Base-by-base conservation (phyloP, 495 filamentous ascomycete species). In the Niebla homalea region DNA sequence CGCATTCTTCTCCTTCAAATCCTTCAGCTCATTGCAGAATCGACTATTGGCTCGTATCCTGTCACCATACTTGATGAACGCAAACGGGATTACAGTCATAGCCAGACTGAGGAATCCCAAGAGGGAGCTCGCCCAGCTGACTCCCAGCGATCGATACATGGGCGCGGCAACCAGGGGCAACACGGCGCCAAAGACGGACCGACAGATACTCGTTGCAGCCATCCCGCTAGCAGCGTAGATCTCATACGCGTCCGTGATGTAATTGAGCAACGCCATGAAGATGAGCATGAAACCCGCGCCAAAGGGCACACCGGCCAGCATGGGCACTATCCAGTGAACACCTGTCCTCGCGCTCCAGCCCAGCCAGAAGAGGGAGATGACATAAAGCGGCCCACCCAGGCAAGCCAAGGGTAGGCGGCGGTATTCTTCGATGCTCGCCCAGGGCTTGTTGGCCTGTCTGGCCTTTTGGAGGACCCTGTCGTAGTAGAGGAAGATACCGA, bases 241-340 rank as follows among this genome's bases (percentile, higher is more conserved):
- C 49, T 81, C 74, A 61, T 87, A 87, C 0, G 81, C 81, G 57
- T 89, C 85, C 8, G 81, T 79, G 15, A 89, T 64, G 56, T 89
- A 89, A 55, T 88, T 80, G 46, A 84, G 61, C 29, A 81, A 70
- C 7, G 61, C 58, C 67, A 71, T 67, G 49, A 73, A 72, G 12
- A 81, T 71, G 15, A 79, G 62, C 19, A 71, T 66, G 55, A 83
- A 80, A 0, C 80, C 85, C 8, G 78, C 62, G 1, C 81, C 84
- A 46, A 87, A 85, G 0, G 76, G 70, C 5, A 82, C 62, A 0
- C 81, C 83, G 0, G 78, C 74, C 2, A 87, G 58, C 43, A 81
- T 75, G 0, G 84, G 84, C 14, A 84, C 75, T 42, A 81, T 78
- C 70, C 79, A 87, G 51, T 79, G 74, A 5, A 80, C 65, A 6